Percentiles rank a stretch among this genome's conserved stretches.
phyloP scores from a whole-genome alignment of 257 asterid species.

The Ilex asprella region DNA sequence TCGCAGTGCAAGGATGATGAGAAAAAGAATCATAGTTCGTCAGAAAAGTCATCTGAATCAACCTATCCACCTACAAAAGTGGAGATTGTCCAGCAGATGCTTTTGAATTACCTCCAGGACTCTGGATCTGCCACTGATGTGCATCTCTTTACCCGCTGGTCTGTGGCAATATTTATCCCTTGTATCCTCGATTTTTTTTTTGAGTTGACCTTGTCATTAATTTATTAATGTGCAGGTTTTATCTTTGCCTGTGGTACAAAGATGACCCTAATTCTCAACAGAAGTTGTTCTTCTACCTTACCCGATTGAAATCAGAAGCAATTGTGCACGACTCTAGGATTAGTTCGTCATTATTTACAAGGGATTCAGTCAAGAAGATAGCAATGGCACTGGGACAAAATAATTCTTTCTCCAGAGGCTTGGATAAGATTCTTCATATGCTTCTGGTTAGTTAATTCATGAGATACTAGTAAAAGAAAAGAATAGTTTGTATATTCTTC shows the following conservation, averaged over 20 bases:
- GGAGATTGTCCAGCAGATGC: constrained; percentile 93
- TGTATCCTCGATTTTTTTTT: neutral
- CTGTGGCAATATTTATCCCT: constrained; percentile 24
- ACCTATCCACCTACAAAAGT: constrained; percentile 38
- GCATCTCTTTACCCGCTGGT: constrained; percentile 81
- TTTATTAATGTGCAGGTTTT: constrained; percentile 65
- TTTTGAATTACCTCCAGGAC: constrained; percentile 82
- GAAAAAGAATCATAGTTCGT: constrained; percentile 29
- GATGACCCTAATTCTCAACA: constrained; percentile 79
- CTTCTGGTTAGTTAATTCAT: constrained; percentile 67
- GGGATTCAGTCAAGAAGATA: constrained; percentile 75
- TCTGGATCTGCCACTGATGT: constrained; percentile 61
- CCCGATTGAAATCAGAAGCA: constrained; percentile 73
- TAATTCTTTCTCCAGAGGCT: constrained; percentile 90
- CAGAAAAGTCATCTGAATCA: constrained; percentile 43
- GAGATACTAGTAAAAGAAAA: no score
- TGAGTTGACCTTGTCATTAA: constrained; percentile 11
- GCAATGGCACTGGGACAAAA: constrained; percentile 84
- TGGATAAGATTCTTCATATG: constrained; percentile 90
- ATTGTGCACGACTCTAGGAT: constrained; percentile 57
- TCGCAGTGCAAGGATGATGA: constrained; percentile 48
- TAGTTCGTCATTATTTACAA: constrained; percentile 46
- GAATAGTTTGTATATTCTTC: neutral
- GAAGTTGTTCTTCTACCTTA: constrained; percentile 49
- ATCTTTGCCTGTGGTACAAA: constrained; percentile 95